phyloP scores from a whole-genome alignment of 768 basidiomycete genomes.

The Russula sp. region DNA sequence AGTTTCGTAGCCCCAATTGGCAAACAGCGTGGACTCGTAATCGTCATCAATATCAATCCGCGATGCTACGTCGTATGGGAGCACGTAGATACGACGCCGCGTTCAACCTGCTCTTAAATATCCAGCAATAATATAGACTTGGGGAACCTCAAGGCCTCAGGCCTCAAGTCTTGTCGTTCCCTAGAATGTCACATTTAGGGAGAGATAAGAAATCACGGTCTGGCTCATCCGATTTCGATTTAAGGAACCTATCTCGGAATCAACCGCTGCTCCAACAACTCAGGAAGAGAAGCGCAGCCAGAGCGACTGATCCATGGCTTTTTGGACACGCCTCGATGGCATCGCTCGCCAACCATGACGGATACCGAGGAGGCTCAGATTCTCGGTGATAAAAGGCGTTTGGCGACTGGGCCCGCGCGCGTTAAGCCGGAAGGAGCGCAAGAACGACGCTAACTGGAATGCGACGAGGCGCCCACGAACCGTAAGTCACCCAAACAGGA shows the following conservation, averaged over 20 bases:
- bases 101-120: neutral
- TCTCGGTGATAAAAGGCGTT: constrained; percentile 4
- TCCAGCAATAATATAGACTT: neutral
- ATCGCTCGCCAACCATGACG: neutral
- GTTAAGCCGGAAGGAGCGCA: constrained; percentile 1
- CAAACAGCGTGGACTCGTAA: neutral
- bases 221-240: neutral
- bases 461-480: neutral
- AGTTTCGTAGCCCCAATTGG: neutral
- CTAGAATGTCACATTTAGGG: neutral
- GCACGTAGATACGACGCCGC: neutral
- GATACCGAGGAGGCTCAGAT: neutral
- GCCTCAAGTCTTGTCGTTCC: constrained; percentile 2
- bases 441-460: neutral
- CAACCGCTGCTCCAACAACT: neutral
- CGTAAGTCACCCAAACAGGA: neutral
- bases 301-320: neutral
- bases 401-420: neutral
- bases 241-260: neutral
- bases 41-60: neutral
- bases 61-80: neutral
- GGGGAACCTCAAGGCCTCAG: neutral
- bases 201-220: too few species aligned
- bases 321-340: neutral
- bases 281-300: neutral